Evolutionary conservation across 805 yeast genomes (phyloP), one percentile per base, ranked within the genome.

Genomic region (Kodamaea jinghongensis): DNA sequence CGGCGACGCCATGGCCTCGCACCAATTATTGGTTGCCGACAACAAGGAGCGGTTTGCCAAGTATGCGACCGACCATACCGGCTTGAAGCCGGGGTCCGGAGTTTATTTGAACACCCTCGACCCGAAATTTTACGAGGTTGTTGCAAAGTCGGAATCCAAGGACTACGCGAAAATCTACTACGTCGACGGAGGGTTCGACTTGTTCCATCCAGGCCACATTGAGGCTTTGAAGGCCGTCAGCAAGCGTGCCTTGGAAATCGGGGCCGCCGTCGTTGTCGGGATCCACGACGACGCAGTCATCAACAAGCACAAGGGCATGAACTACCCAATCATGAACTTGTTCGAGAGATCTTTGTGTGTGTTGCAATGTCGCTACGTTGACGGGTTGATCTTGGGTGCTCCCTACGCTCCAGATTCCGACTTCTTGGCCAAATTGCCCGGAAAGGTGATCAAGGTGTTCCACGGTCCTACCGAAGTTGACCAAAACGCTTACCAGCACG

Each of bases 131-230:
- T 50, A 59, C 13, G 50, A 56, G 27, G 41, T 75, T 4, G 67
- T 76, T 2, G 49, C 52, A 28, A 69, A 74, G 4, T 58, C 61
- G 6, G 35, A 43, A n/a, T 42, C 36, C 4, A 47, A 47, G n/a
- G 27, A 28, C 25, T 45, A 56, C 36, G 23, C 41, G n/a, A 52
- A 50, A 38, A 48, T 72, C 10, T 68, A 67, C 36, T 87, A 84
- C 54, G 73, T 87, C 12, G 84, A 79, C 48, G 98, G 97, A 9
- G 84, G 85, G 1, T 93, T 90, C 65, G 99, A 93, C 60, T 70
- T 93, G 39, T 90, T 93, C 65, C 89, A 88, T 59, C 89, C 96
- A 14, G 97, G 96, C 14, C 97, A 93, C 58, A 86, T 91, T 42
- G 83, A 81, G 49, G 83, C 83, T 7, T 67, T 91, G 45, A 66